These are phyloP conservation scores for Chrysoporthe puriensis DNA, from an alignment of 2,329 filamentous ascomycete species.

Conservation along the genomic window DNA sequence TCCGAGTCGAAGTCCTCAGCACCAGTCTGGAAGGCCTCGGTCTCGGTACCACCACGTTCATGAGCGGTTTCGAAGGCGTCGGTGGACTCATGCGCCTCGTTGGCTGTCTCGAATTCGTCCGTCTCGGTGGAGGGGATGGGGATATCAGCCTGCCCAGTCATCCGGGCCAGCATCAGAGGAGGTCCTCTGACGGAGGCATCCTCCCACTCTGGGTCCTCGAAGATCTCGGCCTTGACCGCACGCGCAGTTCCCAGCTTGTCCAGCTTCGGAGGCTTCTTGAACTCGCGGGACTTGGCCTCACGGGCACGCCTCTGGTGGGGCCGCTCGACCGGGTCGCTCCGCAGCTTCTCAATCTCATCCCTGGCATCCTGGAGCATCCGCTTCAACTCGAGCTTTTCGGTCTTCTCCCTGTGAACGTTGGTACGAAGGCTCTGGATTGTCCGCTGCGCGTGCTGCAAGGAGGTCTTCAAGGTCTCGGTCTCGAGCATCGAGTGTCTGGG, in stretches of 20 bases:
- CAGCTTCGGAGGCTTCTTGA: conserved; percentile 72
- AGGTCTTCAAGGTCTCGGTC: conserved; percentile 92
- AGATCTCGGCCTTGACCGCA: conserved; percentile 75
- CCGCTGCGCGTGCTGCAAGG: conserved; percentile 88
- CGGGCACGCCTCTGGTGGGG: conserved; percentile 58
- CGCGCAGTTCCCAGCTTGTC: conserved; percentile 78
- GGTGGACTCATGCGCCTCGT: conserved; percentile 78
- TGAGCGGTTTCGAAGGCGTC: conserved; percentile 72
- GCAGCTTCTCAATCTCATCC: conserved; percentile 81
- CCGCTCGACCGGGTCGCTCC: conserved; percentile 51
- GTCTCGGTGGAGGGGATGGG: conserved; percentile 43
- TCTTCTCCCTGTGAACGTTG: conserved; percentile 96
- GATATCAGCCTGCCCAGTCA: conserved; percentile 21
- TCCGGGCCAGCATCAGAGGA: conserved; percentile 20
- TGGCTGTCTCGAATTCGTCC: conserved; percentile 80
- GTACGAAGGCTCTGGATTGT: conserved; percentile 96
- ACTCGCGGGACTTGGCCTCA: conserved; percentile 66
- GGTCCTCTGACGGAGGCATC: conserved; percentile 51
- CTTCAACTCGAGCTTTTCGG: conserved; percentile 94
- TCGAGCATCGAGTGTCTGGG: conserved; percentile 92
- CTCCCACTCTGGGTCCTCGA: conserved; percentile 89
- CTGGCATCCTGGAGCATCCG: conserved; percentile 93
- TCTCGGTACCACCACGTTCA: conserved; percentile 77
- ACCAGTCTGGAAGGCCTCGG: conserved; percentile 95
- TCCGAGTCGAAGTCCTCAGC: conserved; percentile 76